Evolutionary conservation across 352 stramenopile species (phyloP), one percentile per base, ranked within the genome.

Genomic region (Pythium phragmiticola): DNA sequence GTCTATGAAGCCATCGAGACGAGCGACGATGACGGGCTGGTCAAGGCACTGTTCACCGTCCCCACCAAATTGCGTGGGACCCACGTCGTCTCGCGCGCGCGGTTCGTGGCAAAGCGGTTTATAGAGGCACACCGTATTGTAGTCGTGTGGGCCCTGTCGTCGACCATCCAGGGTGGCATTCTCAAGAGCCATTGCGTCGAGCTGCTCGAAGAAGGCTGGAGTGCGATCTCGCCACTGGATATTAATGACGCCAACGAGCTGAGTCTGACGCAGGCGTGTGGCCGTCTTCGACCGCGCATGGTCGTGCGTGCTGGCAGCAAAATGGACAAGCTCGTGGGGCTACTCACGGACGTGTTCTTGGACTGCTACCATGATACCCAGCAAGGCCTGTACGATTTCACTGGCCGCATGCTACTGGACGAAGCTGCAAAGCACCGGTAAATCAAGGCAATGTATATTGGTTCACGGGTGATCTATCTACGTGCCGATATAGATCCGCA

Each of bases 371-470:
- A 59, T 41, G 39, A 65, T 28, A 65, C 28, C 36, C 28, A 46
- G 16, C 36, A 30, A 12, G 47, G 37, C 2, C 26, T 65, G 36
- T 19, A 65, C 21, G 58, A 59, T 39, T 28, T 41, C 23, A 59
- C 43, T 33, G 50, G 48, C 23, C 41, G 41, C 28, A 55, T 66
- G 39, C 43, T 60, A n/a, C 37, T 65, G 47, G 58, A 65, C 9
- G 57, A 57, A n/a, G 57, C 58, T 3, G 57, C 46, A 4, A 76
- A 73, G 55, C 34, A 39, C 11, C 34, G 34, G 34, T 39, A 39
- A 39, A 39, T 30, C 34, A 39, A 39, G 1, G 7, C 34, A 39
- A 30, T 30, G 26, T 30, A 30, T 30, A 30, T 30, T 5, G 26
- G 26, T 30, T 5, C 26, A 30, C 26, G 26, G 21, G 26, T 30